These are phyloP conservation scores for Debaryomycetaceae sp. DNA, from an alignment of 1,139 yeast species.

Conservation along the genomic window DNA sequence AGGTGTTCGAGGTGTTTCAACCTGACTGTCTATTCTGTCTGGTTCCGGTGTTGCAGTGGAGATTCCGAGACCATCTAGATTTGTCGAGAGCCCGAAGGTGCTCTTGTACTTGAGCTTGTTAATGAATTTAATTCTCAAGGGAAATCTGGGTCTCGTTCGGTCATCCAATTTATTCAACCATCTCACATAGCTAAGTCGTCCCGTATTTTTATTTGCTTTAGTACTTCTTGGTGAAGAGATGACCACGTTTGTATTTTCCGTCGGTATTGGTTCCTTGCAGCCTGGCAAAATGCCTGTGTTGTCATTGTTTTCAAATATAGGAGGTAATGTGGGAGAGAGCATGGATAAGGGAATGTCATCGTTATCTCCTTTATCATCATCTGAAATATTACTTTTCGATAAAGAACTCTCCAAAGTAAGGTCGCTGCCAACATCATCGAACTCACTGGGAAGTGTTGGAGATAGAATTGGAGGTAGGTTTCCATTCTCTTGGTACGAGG, in stretches of 20 bases:
- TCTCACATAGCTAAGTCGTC: slow-evolving; percentile 14
- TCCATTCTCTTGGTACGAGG: slow-evolving; percentile 33
- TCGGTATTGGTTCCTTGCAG: neutral
- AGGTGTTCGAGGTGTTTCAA: neutral
- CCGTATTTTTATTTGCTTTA: neutral
- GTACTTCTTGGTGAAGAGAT: neutral
- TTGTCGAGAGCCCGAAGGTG: slow-evolving; percentile 2
- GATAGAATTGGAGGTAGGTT: slow-evolving; percentile 38
- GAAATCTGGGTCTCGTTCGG: slow-evolving; percentile 24
- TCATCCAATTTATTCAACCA: slow-evolving; percentile 33
- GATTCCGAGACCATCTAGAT: slow-evolving; percentile 24
- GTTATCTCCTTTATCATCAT: slow-evolving; percentile 12
- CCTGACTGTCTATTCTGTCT: neutral
- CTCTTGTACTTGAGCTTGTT: slow-evolving; percentile 14
- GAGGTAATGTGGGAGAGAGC: slow-evolving; percentile 36
- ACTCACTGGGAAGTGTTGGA: slow-evolving; percentile 34
- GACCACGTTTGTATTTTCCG: neutral
- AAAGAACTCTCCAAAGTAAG: slow-evolving; percentile 1
- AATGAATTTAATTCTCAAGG: slow-evolving; percentile 26
- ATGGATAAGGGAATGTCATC: slow-evolving; percentile 27
- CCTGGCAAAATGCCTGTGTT: neutral
- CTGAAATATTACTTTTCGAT: slow-evolving; percentile 3
- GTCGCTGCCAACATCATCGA: neutral
- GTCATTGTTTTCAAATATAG: slow-evolving; percentile 18
- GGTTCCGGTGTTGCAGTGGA: slow-evolving; percentile 3